Evolutionary conservation across 2,329 filamentous ascomycete genomes (phyloP).

Genomic region (Zalaria sp.): DNA sequence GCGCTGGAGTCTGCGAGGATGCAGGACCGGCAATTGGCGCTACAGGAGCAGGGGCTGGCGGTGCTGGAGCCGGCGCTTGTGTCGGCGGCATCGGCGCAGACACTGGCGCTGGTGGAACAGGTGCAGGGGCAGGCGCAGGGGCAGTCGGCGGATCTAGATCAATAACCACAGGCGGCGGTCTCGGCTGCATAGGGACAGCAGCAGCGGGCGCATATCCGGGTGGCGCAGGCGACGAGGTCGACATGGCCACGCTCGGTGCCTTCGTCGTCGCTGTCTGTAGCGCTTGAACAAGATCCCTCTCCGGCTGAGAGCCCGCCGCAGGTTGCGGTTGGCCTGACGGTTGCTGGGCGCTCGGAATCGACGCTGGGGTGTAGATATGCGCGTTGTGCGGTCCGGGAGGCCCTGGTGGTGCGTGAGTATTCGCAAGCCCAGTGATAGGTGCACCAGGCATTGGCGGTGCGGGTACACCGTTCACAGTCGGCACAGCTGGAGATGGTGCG

Average conservation of each 20-base stretch:
- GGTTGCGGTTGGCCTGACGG: too few relatives aligned
- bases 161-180: constrained; percentile 1
- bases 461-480: not conserved
- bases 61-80: too few relatives aligned
- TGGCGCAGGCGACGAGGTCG: not conserved
- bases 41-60: too few relatives aligned
- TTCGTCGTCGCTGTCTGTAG: constrained; percentile 2
- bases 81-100: too few relatives aligned
- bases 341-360: not conserved
- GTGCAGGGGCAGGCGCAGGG: not conserved
- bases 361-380: not conserved
- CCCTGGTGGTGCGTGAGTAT: not conserved
- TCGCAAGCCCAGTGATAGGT: not conserved
- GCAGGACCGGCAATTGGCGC: not conserved
- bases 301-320: not conserved
- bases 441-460: not conserved
- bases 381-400: not conserved
- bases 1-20: not conserved
- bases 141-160: not conserved
- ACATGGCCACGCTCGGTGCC: not conserved
- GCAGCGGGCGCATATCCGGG: not conserved
- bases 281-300: constrained; percentile 2
- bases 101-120: not conserved
- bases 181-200: not conserved
- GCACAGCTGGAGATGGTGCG: not conserved